These are phyloP conservation scores for Boletus huronensis DNA, from an alignment of 768 basidiomycete genomes.

Conservation along the genomic window DNA sequence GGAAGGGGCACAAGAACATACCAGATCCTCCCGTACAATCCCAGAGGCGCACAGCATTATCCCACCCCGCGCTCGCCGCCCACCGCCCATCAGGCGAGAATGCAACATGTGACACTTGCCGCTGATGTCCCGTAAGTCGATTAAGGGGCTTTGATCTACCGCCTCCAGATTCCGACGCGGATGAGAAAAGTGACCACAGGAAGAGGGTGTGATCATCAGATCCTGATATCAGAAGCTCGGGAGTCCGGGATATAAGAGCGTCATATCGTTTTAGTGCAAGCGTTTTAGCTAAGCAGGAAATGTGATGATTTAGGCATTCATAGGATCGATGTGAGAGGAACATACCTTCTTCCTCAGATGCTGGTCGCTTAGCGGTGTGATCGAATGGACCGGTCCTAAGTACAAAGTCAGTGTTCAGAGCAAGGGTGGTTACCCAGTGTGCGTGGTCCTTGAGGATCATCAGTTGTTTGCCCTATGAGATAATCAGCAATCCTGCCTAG, in stretches of 20 bases:
- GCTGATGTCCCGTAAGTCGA: conserved; percentile 90
- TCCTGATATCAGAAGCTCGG: conserved; percentile 89
- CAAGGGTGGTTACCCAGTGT: conserved; percentile 97
- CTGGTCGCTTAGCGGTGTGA: conserved; percentile 74
- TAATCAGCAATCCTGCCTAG: conserved; percentile 2
- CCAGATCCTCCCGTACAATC: conserved; percentile 58
- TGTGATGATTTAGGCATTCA: background rate
- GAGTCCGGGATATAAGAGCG: conserved; percentile 51
- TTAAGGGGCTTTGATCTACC: conserved; percentile 67
- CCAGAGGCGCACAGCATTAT: conserved; percentile 90
- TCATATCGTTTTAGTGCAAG: conserved; percentile 79
- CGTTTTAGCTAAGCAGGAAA: conserved; percentile 55
- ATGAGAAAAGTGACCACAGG: conserved; percentile 84
- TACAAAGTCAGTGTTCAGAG: conserved; percentile 93
- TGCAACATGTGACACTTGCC: conserved; percentile 89
- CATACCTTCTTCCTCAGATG: conserved; percentile 79
- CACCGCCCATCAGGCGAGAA: conserved; percentile 93
- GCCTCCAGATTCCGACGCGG: conserved; percentile 29
- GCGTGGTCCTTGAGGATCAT: conserved; percentile 92
- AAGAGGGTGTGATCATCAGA: conserved; percentile 98
- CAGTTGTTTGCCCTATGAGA: conserved; percentile 71
- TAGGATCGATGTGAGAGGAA: background rate
- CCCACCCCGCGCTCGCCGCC: conserved; percentile 90
- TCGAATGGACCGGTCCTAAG: conserved; percentile 94
- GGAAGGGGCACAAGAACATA: conserved; percentile 19